These are phyloP conservation scores for Apiospora aurea DNA, from an alignment of 2,329 filamentous ascomycete genomes.

Conservation along the genomic window DNA sequence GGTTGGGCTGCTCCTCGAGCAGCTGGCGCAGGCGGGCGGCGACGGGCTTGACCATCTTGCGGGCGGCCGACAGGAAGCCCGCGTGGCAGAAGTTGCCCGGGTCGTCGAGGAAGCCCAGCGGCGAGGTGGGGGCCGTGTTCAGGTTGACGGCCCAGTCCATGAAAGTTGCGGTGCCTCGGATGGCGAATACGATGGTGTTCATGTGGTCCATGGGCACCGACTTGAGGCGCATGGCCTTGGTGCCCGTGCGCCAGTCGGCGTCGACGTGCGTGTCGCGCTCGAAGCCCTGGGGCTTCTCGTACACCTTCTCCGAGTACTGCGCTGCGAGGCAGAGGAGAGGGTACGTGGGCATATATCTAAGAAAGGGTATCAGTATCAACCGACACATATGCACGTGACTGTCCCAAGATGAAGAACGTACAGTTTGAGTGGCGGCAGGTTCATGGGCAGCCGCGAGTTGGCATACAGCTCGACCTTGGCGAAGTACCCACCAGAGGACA, in stretches of 20 bases:
- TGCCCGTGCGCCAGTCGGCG: slow-evolving; percentile 75
- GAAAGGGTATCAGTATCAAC: slow-evolving; percentile 31
- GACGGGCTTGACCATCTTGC: slow-evolving; percentile 77
- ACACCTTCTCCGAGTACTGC: slow-evolving; percentile 78
- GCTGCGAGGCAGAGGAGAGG: slow-evolving; percentile 81
- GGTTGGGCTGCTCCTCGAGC: slow-evolving; percentile 73
- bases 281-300: slow-evolving; percentile 66
- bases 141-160: slow-evolving; percentile 90
- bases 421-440: slow-evolving; percentile 73
- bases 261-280: slow-evolving; percentile 75
- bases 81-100: slow-evolving; percentile 78
- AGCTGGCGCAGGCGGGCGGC: slow-evolving; percentile 73
- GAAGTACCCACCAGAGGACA: slow-evolving; percentile 66
- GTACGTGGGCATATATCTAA: slow-evolving; percentile 75
- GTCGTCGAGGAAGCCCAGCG: slow-evolving; percentile 78
- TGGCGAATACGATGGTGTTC: slow-evolving; percentile 82
- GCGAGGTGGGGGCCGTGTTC: slow-evolving; percentile 70
- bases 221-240: slow-evolving; percentile 86
- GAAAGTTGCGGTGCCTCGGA: slow-evolving; percentile 80
- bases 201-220: slow-evolving; percentile 79
- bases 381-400: neutral
- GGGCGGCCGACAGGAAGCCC: slow-evolving; percentile 79
- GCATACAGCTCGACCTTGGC: slow-evolving; percentile 80
- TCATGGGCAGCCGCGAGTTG: slow-evolving; percentile 75
- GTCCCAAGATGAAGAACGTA: slow-evolving; percentile 46